Evolutionary conservation across 2,329 filamentous ascomycete species (phyloP), one percentile per base, ranked within the genome.

Genomic region (Xylariomycetidae sp.): DNA sequence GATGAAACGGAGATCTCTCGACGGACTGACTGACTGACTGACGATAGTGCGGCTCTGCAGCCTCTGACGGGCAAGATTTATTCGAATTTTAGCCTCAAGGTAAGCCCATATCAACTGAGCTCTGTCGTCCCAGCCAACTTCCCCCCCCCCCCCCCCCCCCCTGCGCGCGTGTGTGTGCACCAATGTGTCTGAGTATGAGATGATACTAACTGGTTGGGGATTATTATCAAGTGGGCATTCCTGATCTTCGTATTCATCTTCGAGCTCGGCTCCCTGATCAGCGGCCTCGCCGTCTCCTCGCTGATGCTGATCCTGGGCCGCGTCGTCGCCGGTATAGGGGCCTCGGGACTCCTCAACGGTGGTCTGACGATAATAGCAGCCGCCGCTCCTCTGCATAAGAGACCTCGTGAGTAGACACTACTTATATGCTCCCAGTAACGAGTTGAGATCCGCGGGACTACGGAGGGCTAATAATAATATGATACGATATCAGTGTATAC

Each of bases 211-310:
- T n/a, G n/a, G 30, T 36, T 31, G 19, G 9, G 11, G 11, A 13
- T 6, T 28, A 18, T 23, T 16, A 15, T 27, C 7, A 43, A 64
- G 56, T 62, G 57, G 53, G 50, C 59, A 0, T 67, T 62, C 30
- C 44, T 65, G 6, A 31, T 36, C 31, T 65, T 70, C 27, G 58
- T 80, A 17, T 43, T 54, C 22, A 34, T 76, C 25, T 80, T 80
- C 40, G 72, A 78, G 46, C 15, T 77, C 1, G 76, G 76, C 2
- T 74, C 69, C 0, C 43, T 72, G 4, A 51, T 80, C n/a, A 79
- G 74, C 40, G 75, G 57, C 34, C 42, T 63, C 31, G 67, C 74
- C 0, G 56, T 48, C 1, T 69, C 61, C 8, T 72, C 70, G 0
- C 43, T 54, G 0, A 71, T 72, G 59, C 64, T 80, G 33, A 79